Evolutionary conservation across 805 yeast species (phyloP).

Genomic region (Lachancea nothofagi): DNA sequence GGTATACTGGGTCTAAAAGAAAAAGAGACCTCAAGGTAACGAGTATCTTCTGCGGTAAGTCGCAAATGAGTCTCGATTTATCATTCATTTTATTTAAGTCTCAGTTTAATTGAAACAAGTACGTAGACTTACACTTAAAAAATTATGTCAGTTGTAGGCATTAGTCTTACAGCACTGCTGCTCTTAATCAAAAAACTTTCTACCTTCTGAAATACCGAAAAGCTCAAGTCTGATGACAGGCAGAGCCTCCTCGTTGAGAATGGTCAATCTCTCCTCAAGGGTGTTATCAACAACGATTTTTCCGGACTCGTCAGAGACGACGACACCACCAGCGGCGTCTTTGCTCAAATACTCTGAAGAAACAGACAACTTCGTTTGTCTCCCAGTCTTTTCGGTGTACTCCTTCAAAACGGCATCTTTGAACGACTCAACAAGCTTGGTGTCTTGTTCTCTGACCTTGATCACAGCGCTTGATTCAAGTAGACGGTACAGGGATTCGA

Average conservation of each 20-base stretch:
- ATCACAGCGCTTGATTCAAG: conserved; percentile 66
- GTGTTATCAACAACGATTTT: conserved; percentile 90
- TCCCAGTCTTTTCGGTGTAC: conserved; percentile 59
- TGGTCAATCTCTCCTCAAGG: conserved; percentile 84
- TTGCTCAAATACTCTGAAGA: conserved; percentile 57
- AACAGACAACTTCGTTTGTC: conserved; percentile 48
- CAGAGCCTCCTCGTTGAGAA: conserved; percentile 76
- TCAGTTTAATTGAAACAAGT: too few species aligned
- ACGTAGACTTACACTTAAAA: too few species aligned
- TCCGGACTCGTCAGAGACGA: conserved; percentile 63
- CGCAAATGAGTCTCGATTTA: background rate
- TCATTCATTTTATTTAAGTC: too few species aligned
- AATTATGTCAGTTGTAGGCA: too few species aligned
- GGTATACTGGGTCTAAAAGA: too few species aligned
- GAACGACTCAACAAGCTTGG: conserved; percentile 36
- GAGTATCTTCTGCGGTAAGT: background rate
- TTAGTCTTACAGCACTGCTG: conserved; percentile 3
- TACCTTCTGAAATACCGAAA: conserved; percentile 76
- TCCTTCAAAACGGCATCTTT: conserved; percentile 53
- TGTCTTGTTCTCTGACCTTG: conserved; percentile 43
- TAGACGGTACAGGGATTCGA: conserved; percentile 67
- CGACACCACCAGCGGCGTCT: conserved; percentile 72
- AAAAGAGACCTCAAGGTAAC: too few species aligned
- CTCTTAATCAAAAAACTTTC: conserved; percentile 83
- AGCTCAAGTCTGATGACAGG: conserved; percentile 90